These are phyloP conservation scores for Daldinia childiae DNA, from an alignment of 495 filamentous ascomycete genomes.

Conservation along the genomic window DNA sequence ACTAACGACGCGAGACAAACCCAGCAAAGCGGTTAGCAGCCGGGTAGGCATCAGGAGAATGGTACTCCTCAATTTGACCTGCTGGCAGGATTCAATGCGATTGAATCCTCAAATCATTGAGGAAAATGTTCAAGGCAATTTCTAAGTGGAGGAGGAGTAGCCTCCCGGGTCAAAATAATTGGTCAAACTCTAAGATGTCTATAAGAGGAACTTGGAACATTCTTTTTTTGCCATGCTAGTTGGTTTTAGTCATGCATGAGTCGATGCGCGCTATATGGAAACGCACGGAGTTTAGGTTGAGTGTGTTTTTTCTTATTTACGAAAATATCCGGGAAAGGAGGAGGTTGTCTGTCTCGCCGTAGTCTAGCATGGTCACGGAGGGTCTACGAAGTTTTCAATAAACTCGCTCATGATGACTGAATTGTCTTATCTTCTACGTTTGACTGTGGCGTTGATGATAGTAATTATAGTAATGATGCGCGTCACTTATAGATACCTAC, in stretches of 20 bases:
- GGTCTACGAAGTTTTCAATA: background rate
- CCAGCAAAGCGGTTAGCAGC: background rate
- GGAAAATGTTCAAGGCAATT: background rate
- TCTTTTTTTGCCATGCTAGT: background rate
- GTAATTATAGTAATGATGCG: background rate
- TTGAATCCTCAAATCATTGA: background rate
- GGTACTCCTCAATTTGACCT: background rate
- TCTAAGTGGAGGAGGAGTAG: background rate
- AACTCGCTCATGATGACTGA: background rate
- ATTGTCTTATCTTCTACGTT: background rate
- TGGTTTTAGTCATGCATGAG: background rate
- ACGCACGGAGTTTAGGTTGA: constrained; percentile 1
- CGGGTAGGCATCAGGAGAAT: background rate
- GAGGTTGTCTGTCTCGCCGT: background rate
- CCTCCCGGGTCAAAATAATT: background rate
- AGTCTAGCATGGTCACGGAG: background rate
- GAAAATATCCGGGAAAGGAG: background rate
- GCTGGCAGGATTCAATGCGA: background rate
- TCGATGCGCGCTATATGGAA: background rate
- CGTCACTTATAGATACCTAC: background rate
- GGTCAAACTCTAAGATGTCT: background rate
- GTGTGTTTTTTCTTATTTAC: background rate
- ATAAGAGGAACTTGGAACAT: background rate
- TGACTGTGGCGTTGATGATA: background rate
- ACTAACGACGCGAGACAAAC: background rate